Base-by-base conservation (phyloP, 2,329 filamentous ascomycete species). In the Lachnellula cervina region DNA sequence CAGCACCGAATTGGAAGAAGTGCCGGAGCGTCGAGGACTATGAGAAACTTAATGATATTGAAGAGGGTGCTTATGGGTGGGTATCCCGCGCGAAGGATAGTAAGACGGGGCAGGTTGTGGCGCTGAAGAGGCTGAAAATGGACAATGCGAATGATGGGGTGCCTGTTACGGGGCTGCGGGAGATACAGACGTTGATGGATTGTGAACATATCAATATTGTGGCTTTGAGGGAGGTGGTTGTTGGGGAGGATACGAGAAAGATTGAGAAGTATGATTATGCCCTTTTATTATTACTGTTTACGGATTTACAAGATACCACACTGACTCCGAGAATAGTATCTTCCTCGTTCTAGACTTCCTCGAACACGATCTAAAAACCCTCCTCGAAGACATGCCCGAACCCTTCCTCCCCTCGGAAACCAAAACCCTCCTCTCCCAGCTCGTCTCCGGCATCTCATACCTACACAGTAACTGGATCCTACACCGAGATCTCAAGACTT, bases 281-380 rank as follows among this genome's bases (percentile, higher is more conserved):
- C 11, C 35, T 51, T n/a, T 42, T 51, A 23, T 28, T 45, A 23
- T n/a, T 32, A 37, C 16, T 5, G 23, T 49, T 21, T 17, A 17
- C 13, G 8, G 8, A 32, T 11, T 32, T 32, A 11, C 28, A 32
- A 32, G 9, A 32, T 11, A 32, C 62, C 55, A 60, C 50, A 58
- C 65, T 66, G 60, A 21, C 11, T 2, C 13, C 1, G 42, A 44
- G 19, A 65, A 71, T 71, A 90, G 87, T 74, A 87, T 97, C 62
- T 95, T 90, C 71, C 83, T 99, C 55, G 94, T 97, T 60, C 93
- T 99, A 80, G 92, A 97, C 69, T 99, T 97, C 73, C 79, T 97
- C 66, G 93, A 97, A 76, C 94, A 99, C 77, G 94, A 99, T 69
- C 84, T 99, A 55, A 96, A 95, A 73, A 89, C 88, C 54, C 81